Evolutionary conservation across 345 rosid species (phyloP).

Genomic region (Brassica incana): DNA sequence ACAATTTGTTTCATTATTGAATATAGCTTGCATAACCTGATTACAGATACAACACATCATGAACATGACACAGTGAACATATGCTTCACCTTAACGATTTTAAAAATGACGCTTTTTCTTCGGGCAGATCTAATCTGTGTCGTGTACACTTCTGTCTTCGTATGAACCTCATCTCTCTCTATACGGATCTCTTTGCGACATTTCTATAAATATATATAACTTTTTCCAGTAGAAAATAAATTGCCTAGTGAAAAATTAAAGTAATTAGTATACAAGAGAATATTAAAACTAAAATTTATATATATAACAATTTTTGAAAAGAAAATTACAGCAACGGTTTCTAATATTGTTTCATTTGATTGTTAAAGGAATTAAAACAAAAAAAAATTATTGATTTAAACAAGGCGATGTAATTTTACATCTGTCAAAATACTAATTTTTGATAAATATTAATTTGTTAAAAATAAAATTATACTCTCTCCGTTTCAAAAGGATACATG

Average conservation of each 20-base stretch:
- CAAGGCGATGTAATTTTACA: too few relatives aligned
- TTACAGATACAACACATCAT: neutral
- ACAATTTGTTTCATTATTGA: constrained; percentile 1
- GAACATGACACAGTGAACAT: neutral
- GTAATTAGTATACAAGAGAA: neutral
- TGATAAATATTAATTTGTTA: too few relatives aligned
- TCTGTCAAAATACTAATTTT: too few relatives aligned
- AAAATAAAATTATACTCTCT: too few relatives aligned
- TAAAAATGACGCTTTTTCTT: constrained; percentile 18
- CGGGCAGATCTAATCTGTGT: constrained; percentile 4
- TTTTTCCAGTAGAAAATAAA: too few relatives aligned
- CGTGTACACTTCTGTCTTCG: constrained; percentile 4
- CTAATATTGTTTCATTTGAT: neutral
- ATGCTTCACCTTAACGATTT: constrained; percentile 7
- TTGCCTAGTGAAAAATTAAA: neutral
- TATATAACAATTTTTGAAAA: neutral
- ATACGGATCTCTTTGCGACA: neutral
- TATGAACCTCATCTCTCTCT: neutral
- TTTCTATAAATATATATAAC: neutral
- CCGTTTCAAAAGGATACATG: too few relatives aligned
- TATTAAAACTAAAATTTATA: neutral
- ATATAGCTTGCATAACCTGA: constrained; percentile 6
- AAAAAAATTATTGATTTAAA: too few relatives aligned
- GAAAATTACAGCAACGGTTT: neutral
- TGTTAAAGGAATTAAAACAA: neutral